Base-by-base conservation (phyloP, 1,139 yeast genomes). In the Sugiyamaella xylanicola region DNA sequence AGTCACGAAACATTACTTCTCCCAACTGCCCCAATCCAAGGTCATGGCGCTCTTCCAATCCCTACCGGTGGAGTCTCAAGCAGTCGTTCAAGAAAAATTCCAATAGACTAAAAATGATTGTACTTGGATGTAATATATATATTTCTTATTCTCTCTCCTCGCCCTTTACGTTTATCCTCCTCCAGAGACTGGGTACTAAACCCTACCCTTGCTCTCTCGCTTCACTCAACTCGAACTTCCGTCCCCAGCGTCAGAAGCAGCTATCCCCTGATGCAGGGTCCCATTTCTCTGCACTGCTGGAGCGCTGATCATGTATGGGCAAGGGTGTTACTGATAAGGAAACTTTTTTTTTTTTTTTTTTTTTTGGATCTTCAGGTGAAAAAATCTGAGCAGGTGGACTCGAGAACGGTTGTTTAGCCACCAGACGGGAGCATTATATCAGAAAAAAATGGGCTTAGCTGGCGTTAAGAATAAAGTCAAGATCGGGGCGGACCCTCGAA, bases 401-500 rank as follows among this genome's bases (percentile, higher is more conserved):
- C 29, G 5, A 25, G 29, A 5, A 25, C 29, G 9, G 29, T 25
- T 25, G 29, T 25, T 25, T 25, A 5, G 29, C 9, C 5, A 5
- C 29, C 29, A 5, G 29, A 25, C 8, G 9, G 8, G 9, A 25
- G 9, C 8, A 15, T n/a, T 32, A 15, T 5, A 32, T 8, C 8
- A 32, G 15, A 25, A 21, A 27, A 64, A 35, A 13, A 72, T 89
- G 96, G 99, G 99, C 53, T 81, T 93, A 62, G 96, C 98, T 42
- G 98, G 91, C 5, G 80, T 85, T 2, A 87, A 84, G 69, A 83
- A 81, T 21, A 90, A 87, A 67, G 96, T 89, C 66, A 81, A 95
- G 66, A 87, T 92, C 71, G 97, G 98, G 15, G 74, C 79, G 48
- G 99, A 93, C 73, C 99, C 99, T 16, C 78, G 98, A 66, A 93